These are phyloP conservation scores for Chaetomium globosum DNA, from an alignment of 2,329 filamentous ascomycete genomes.

Conservation along the genomic window DNA sequence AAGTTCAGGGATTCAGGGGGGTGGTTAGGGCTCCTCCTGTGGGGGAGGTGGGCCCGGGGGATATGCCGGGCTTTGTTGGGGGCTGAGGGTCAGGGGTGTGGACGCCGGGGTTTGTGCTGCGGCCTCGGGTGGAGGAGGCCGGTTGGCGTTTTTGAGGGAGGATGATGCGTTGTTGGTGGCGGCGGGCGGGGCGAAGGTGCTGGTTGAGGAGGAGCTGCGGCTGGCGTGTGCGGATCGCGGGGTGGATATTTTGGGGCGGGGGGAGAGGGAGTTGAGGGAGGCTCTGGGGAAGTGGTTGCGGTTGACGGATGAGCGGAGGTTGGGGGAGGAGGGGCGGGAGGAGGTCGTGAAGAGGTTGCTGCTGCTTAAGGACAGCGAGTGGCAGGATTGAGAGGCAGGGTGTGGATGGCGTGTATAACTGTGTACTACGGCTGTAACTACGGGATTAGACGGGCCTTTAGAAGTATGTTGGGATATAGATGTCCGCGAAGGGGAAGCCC, in stretches of 20 bases:
- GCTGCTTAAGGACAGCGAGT: conserved; percentile 32
- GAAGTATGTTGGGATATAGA: not conserved
- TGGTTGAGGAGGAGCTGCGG: conserved; percentile 66
- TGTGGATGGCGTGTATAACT: not conserved
- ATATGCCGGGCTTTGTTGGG: conserved; percentile 43
- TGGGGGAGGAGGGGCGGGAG: conserved; percentile 43
- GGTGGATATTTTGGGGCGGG: conserved; percentile 58
- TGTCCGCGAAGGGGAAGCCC: not conserved
- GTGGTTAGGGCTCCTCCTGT: too few relatives aligned
- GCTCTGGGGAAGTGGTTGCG: conserved; percentile 53
- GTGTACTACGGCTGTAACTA: not conserved
- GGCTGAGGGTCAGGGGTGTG: conserved; percentile 39
- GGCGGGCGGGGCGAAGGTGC: conserved; percentile 61
- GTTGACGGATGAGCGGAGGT: conserved; percentile 45
- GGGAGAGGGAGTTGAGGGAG: conserved; percentile 58
- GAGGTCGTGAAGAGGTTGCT: conserved; percentile 43
- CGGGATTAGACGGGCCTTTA: not conserved
- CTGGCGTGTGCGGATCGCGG: conserved; percentile 74
- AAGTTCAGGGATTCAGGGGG: too few relatives aligned
- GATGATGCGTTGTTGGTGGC: conserved; percentile 71
- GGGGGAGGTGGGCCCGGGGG: conserved; percentile 20
- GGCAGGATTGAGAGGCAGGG: conserved; percentile 3
- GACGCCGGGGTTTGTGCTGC: conserved; percentile 55
- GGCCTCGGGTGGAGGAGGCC: conserved; percentile 53
- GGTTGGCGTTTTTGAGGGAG: conserved; percentile 64